Percentiles rank a stretch among this genome's conserved stretches.
phyloP scores from a whole-genome alignment of 1,139 yeast species.

The Pneumocystis jirovecii region DNA sequence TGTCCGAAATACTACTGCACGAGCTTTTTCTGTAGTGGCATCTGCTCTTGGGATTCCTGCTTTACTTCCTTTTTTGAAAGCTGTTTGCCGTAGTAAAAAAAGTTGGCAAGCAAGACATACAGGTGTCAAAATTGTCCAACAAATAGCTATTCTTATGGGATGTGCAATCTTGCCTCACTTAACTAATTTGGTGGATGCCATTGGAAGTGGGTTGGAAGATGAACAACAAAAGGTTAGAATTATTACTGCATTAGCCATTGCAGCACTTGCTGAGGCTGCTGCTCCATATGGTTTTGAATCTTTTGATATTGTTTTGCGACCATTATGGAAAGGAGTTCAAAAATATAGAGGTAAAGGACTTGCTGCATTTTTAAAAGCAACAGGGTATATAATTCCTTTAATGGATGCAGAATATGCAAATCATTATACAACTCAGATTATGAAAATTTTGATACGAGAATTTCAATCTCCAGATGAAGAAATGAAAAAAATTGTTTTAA shows the following conservation, averaged over 20 bases:
- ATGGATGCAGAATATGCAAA: slow-evolving; percentile 76
- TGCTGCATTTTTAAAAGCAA: slow-evolving; percentile 61
- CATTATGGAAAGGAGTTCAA: slow-evolving; percentile 66
- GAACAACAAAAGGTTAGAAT: slow-evolving; percentile 54
- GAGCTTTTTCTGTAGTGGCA: slow-evolving; percentile 76
- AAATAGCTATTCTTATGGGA: slow-evolving; percentile 54
- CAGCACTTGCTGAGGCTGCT: slow-evolving; percentile 72
- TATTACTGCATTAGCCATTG: slow-evolving; percentile 54
- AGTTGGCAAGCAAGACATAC: slow-evolving; percentile 82
- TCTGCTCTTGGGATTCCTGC: slow-evolving; percentile 59
- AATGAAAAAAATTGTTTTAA: slow-evolving; percentile 60
- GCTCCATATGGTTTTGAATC: slow-evolving; percentile 85
- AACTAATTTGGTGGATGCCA: slow-evolving; percentile 45
- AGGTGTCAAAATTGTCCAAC: slow-evolving; percentile 67
- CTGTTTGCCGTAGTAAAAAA: slow-evolving; percentile 66
- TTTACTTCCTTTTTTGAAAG: slow-evolving; percentile 64
- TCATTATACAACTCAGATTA: slow-evolving; percentile 61
- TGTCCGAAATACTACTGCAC: slow-evolving; percentile 59
- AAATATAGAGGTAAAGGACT: slow-evolving; percentile 65
- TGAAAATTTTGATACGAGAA: slow-evolving; percentile 53
- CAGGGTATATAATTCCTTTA: slow-evolving; percentile 69
- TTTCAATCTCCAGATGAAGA: slow-evolving; percentile 78
- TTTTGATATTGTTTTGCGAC: slow-evolving; percentile 57
- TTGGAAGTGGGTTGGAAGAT: slow-evolving; percentile 50
- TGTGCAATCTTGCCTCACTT: slow-evolving; percentile 66